Percentiles rank a stretch among this genome's conserved stretches.
These are phyloP conservation scores for Russula sp. DNA, from an alignment of 768 basidiomycete species.

Conservation along the genomic window DNA sequence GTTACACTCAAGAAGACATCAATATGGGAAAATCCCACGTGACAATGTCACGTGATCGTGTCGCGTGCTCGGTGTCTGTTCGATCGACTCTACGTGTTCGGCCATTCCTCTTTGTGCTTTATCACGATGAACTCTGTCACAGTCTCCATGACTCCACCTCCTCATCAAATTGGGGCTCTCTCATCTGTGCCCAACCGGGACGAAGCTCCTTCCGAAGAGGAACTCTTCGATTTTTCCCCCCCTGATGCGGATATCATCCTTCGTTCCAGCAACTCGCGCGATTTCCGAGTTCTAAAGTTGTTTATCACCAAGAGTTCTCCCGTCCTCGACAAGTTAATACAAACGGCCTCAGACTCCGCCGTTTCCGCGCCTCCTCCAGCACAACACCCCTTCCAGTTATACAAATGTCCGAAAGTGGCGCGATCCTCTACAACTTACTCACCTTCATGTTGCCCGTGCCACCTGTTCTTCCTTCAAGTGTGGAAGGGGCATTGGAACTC, in stretches of 20 bases:
- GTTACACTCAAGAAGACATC: no score
- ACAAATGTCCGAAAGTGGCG: neutral
- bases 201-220: neutral
- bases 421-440: conserved; percentile 6
- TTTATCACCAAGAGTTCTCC: conserved; percentile 44
- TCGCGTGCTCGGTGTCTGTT: no score
- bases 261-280: conserved; percentile 42
- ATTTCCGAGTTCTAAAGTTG: conserved; percentile 45
- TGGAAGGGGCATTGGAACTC: conserved; percentile 8
- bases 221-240: conserved; percentile 37
- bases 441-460: conserved; percentile 3
- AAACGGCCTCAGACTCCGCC: conserved; percentile 24
- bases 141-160: neutral
- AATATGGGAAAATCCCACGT: no score
- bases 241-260: conserved; percentile 44
- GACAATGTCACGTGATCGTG: no score
- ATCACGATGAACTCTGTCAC: no score
- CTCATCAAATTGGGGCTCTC: neutral
- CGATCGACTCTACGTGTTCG: no score
- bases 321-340: conserved; percentile 35
- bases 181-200: neutral
- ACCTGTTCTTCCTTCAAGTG: neutral
- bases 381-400: neutral
- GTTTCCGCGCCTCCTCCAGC: no score
- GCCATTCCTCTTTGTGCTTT: no score